Base-by-base conservation (phyloP, 169 alveolate species). In the Plasmodium blacklocki region DNA sequence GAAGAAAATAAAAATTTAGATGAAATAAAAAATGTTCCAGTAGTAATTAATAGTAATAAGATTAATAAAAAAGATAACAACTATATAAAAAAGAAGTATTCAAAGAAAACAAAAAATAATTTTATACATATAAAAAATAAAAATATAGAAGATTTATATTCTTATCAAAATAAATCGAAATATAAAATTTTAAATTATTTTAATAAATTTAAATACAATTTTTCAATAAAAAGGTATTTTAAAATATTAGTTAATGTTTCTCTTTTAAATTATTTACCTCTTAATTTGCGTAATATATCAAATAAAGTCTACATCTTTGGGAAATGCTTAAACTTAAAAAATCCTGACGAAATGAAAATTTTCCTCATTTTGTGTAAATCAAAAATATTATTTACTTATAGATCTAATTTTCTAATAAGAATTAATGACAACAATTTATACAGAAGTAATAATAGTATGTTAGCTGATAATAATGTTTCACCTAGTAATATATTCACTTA, bases 361-460 rank as follows among this genome's bases (percentile, higher is more conserved):
- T 78, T 78, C 54, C 52, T 78, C 64, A 78, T 78, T 52, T 18
- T 78, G 58, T 64, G 89, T 64, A 78, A 78, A 66, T 78, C 89
- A 59, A 78, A 78, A 59, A 59, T 78, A 70, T 58, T 78, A 50
- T 78, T 78, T 21, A 78, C 89, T 21, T 85, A 72, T 56, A 85
- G 88, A 49, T 85, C 92, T 45, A 85, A 73, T 47, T 68, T 85
- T 64, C 75, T 70, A 45, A 18, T 78, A 78, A 78, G 66, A 73
- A 70, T 45, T 73, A 85, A 73, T 73, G 49, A 85, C 71, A 68
- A 85, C 0, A 70, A 21, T 6, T 26, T 18, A 5, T 56, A 14
- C 21, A 18, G 62, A n/a, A 52, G 8, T n/a, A 52, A 52, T 52
- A 39, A 39, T 39, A 39, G 8, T 39, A 39, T 39, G 47, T 39